Conservation (phyloP, 805 yeast genomes). For the Yarrowia divulgata region DNA sequence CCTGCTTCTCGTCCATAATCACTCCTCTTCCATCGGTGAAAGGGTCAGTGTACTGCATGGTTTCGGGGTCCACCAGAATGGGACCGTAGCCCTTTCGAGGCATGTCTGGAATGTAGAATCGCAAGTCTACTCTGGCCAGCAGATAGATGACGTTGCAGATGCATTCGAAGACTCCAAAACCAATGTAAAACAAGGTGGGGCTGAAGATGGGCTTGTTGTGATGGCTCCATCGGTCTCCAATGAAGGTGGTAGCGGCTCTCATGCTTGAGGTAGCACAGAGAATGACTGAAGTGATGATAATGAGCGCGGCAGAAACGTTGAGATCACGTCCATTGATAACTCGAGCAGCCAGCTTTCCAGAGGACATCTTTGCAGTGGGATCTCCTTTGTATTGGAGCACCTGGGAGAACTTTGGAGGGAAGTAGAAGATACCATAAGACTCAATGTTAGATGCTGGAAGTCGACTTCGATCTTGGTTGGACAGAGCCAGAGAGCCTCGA, state of each 20-base stretch:
- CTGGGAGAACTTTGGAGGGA: conserved; percentile 30
- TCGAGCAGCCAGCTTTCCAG: conserved; percentile 30
- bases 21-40: conserved; percentile 1
- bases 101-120: conserved; percentile 80
- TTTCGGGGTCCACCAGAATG: conserved; percentile 19
- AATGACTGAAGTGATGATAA: conserved; percentile 7
- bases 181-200: conserved; percentile 59
- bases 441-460: conserved; percentile 30
- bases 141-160: conserved; percentile 64
- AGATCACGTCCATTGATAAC: conserved; percentile 11
- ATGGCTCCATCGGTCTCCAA: conserved; percentile 26
- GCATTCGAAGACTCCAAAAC: conserved; percentile 73
- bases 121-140: conserved; percentile 70
- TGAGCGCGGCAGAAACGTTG: neutral
- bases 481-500: conserved; percentile 12
- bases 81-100: conserved; percentile 50
- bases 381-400: conserved; percentile 29
- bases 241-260: conserved; percentile 25
- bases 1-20: conserved; percentile 17
- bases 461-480: conserved; percentile 14
- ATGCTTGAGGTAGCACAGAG: conserved; percentile 16
- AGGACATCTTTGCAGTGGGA: conserved; percentile 2
- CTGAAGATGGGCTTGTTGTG: conserved; percentile 19
- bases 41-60: conserved; percentile 28
- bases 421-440: conserved; percentile 33